A percentile compares a stretch with the other conserved stretches of the same genome.
These are phyloP conservation scores for Phytophthora capsici DNA, from an alignment of 352 stramenopile genomes.

Conservation along the genomic window DNA sequence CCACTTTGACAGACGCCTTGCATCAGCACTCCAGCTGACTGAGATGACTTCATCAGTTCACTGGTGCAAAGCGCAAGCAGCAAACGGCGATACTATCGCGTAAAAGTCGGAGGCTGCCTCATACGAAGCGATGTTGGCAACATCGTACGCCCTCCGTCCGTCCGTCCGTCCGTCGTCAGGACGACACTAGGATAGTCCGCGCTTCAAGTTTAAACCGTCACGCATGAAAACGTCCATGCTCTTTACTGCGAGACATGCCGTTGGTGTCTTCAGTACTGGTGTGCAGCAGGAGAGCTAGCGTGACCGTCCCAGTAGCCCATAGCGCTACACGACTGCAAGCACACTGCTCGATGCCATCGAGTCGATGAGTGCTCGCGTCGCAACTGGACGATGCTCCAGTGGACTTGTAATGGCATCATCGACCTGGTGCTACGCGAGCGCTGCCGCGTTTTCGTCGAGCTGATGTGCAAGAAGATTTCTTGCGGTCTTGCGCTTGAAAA, in stretches of 20 bases:
- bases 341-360: no score
- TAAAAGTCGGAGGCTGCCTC: background rate
- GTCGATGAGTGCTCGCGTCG: slow-evolving; percentile 6
- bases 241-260: slow-evolving; percentile 27
- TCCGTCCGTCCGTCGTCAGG: background rate
- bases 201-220: slow-evolving; percentile 8
- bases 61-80: slow-evolving; percentile 1
- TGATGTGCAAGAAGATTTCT: slow-evolving; percentile 31
- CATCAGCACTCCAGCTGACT: slow-evolving; percentile 2
- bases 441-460: slow-evolving; percentile 23
- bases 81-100: background rate
- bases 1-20: background rate
- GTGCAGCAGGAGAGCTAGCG: background rate
- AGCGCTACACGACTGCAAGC: slow-evolving; percentile 1
- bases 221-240: no score
- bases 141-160: no score
- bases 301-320: background rate
- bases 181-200: slow-evolving; percentile 23
- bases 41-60: slow-evolving; percentile 8
- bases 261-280: slow-evolving; percentile 11
- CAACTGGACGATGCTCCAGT: slow-evolving; percentile 7
- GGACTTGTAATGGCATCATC: slow-evolving; percentile 9
- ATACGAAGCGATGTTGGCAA: slow-evolving; percentile 4
- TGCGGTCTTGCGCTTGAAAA: slow-evolving; percentile 22
- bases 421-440: slow-evolving; percentile 21